Conservation (phyloP, 495 filamentous ascomycete genomes). For the Emericellopsis terricola region DNA sequence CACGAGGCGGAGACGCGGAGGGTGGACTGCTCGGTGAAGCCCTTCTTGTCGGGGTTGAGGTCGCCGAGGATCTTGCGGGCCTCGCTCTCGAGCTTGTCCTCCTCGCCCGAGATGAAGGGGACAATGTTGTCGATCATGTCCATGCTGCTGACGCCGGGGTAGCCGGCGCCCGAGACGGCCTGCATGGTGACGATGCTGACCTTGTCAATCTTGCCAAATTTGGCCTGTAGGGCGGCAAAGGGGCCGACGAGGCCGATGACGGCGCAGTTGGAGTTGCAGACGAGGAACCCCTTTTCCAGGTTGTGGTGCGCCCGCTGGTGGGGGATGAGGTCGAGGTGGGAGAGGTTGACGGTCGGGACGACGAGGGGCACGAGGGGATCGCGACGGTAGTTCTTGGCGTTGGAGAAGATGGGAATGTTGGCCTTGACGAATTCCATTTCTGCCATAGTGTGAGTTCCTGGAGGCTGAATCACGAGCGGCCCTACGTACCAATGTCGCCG, state of each 20-base stretch:
- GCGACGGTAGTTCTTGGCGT: conserved; percentile 77
- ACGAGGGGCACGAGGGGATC: conserved; percentile 70
- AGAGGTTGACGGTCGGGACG: conserved; percentile 67
- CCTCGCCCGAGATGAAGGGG: conserved; percentile 72
- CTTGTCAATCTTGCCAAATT: conserved; percentile 54
- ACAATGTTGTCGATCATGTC: conserved; percentile 68
- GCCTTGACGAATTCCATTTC: conserved; percentile 67
- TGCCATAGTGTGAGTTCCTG: conserved; percentile 8
- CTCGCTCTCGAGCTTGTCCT: conserved; percentile 76
- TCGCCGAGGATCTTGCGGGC: conserved; percentile 69
- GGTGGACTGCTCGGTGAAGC: conserved; percentile 41
- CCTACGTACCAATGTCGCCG: conserved; percentile 54
- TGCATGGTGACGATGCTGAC: conserved; percentile 79
- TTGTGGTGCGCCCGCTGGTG: conserved; percentile 48
- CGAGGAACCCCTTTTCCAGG: conserved; percentile 62
- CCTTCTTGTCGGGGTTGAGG: conserved; percentile 44
- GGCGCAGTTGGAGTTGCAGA: conserved; percentile 84
- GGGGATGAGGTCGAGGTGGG: conserved; percentile 61
- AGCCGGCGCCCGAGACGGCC: conserved; percentile 74
- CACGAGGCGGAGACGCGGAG: conserved; percentile 63
- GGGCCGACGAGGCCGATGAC: conserved; percentile 81
- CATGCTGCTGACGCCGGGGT: conserved; percentile 66
- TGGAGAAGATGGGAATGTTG: conserved; percentile 69
- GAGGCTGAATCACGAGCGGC: no score
- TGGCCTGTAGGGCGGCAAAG: conserved; percentile 63